These are phyloP conservation scores for Neurospora sublineolata DNA, from an alignment of 495 filamentous ascomycete genomes.

Conservation along the genomic window DNA sequence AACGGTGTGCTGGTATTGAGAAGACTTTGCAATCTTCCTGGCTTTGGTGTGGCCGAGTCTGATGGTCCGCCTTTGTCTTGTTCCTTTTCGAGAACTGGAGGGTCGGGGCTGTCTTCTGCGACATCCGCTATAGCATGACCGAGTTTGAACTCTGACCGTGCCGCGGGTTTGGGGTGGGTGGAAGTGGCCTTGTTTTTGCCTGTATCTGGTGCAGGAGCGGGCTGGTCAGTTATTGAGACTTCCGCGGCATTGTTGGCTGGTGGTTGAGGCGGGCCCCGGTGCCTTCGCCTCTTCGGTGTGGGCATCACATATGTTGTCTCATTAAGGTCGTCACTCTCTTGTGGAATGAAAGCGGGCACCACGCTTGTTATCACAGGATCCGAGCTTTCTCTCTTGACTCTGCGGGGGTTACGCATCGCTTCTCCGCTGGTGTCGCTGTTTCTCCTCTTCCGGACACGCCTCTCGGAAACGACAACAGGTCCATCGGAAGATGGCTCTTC, in stretches of 20 bases:
- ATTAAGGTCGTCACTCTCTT: slow-evolving; percentile 65
- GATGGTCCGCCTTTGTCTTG: background rate
- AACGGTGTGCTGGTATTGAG: slow-evolving; percentile 1
- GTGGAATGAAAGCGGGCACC: slow-evolving; percentile 20
- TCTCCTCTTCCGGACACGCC: slow-evolving; percentile 32
- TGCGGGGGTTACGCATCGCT: slow-evolving; percentile 4
- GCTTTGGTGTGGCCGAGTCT: background rate
- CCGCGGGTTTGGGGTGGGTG: background rate
- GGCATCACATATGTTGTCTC: slow-evolving; percentile 43
- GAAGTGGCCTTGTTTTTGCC: background rate
- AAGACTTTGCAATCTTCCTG: slow-evolving; percentile 6
- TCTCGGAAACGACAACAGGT: slow-evolving; percentile 32
- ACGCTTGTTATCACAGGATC: slow-evolving; percentile 26
- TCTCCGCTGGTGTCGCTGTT: slow-evolving; percentile 8
- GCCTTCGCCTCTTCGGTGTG: slow-evolving; percentile 49
- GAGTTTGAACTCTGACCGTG: background rate
- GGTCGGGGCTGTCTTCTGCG: background rate
- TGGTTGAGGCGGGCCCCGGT: background rate
- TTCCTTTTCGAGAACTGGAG: background rate
- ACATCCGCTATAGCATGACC: background rate
- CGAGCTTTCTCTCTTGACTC: slow-evolving; percentile 26
- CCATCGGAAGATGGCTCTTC: slow-evolving; percentile 33
- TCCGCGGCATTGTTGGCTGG: background rate
- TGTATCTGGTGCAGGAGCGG: background rate
- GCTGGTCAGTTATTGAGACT: background rate